phyloP scores from a whole-genome alignment of 176 grass and related monocot genomes.

The Oropetium thomaeum region DNA sequence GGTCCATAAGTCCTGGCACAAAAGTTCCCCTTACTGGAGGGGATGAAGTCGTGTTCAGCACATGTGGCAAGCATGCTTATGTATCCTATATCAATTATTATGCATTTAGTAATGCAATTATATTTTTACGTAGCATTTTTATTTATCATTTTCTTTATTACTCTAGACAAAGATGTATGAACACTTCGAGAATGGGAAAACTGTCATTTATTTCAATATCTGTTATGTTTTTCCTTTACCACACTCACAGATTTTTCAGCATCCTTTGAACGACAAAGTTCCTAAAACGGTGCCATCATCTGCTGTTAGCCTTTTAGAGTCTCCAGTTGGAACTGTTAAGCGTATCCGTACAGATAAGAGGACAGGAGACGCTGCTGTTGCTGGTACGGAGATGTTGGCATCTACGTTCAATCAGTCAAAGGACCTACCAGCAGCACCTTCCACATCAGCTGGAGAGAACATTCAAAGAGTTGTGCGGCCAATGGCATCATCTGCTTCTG shows the following conservation, averaged over 20 bases:
- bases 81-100: slow-evolving; percentile 63
- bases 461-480: slow-evolving; percentile 41
- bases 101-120: slow-evolving; percentile 22
- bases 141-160: slow-evolving; percentile 11
- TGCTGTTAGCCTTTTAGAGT: slow-evolving; percentile 46
- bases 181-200: slow-evolving; percentile 26
- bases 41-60: slow-evolving; percentile 84
- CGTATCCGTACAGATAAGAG: slow-evolving; percentile 62
- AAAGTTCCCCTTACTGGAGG: slow-evolving; percentile 78
- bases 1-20: slow-evolving; percentile 35
- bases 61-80: slow-evolving; percentile 80
- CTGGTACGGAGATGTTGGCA: slow-evolving; percentile 77
- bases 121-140: slow-evolving; percentile 5
- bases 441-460: slow-evolving; percentile 39
- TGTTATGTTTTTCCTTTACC: slow-evolving; percentile 30
- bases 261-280: slow-evolving; percentile 74
- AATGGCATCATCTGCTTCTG: slow-evolving; percentile 44
- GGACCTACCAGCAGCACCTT: slow-evolving; percentile 33
- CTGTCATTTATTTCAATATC: slow-evolving; percentile 26
- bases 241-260: slow-evolving; percentile 87
- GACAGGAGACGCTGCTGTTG: slow-evolving; percentile 54
- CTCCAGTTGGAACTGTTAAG: slow-evolving; percentile 46
- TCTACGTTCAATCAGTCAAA: slow-evolving; percentile 68
- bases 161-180: slow-evolving; percentile 4
- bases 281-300: slow-evolving; percentile 40